A percentile compares a stretch with the other conserved stretches of the same genome.
phyloP scores from a whole-genome alignment of 2,329 filamentous ascomycete species.

The Achaetomium macrosporum region DNA sequence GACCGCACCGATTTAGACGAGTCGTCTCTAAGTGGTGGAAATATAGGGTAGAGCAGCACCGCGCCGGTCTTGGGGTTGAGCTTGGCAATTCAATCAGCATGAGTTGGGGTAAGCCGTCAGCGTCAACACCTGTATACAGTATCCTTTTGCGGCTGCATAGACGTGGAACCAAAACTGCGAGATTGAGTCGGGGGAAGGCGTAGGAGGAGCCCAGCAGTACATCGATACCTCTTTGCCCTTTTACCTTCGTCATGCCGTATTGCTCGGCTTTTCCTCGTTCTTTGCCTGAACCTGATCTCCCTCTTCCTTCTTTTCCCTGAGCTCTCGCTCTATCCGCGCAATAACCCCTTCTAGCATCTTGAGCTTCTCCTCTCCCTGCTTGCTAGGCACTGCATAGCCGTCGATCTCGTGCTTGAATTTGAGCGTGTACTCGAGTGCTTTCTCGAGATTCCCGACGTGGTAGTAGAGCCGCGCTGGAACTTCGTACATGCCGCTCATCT shows the following conservation, averaged over 20 bases:
- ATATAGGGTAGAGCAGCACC: background rate
- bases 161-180: too few relatives aligned
- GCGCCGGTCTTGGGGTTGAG: background rate
- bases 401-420: slow-evolving; percentile 13
- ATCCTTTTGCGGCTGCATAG: too few relatives aligned
- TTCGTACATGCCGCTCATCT: slow-evolving; percentile 21
- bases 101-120: too few relatives aligned
- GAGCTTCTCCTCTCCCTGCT: slow-evolving; percentile 7
- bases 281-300: background rate
- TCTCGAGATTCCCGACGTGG: slow-evolving; percentile 19
- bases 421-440: slow-evolving; percentile 15
- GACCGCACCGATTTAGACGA: background rate
- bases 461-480: slow-evolving; percentile 21
- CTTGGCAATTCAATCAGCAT: background rate
- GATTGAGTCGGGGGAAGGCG: too few relatives aligned
- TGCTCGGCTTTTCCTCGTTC: background rate
- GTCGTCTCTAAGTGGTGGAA: slow-evolving; percentile 13
- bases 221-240: background rate
- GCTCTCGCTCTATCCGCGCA: slow-evolving; percentile 11
- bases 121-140: too few relatives aligned
- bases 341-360: slow-evolving; percentile 12
- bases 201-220: too few relatives aligned
- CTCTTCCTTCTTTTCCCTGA: slow-evolving; percentile 1
- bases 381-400: slow-evolving; percentile 12
- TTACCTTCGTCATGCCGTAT: background rate